Base-by-base conservation (phyloP, 441 rosid species). In the Metrosideros polymorpha region DNA sequence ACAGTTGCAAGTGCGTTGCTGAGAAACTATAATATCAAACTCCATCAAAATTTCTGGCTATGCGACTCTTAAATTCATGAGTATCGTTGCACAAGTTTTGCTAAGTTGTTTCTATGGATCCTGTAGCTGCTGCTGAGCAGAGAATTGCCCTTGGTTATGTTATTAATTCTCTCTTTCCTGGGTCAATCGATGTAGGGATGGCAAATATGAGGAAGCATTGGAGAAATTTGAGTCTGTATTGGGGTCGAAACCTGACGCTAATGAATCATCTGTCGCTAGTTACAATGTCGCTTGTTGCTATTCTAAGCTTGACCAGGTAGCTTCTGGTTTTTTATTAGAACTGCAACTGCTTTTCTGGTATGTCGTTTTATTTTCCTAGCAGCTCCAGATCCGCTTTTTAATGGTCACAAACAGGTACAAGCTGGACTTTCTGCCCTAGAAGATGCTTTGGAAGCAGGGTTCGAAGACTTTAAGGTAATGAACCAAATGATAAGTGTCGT, bases 281-380 rank as follows among this genome's bases (percentile, higher is more conserved):
- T 96, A 97, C 94, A 96, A 96, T 89, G 99, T 97, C 42, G 98
- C 99, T 45, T 97, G 98, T 89, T 96, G 99, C 85, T 97, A 95
- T 91, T 94, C 98, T 43, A 96, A 95, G 94, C 99, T 96, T 87
- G 92, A 95, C 90, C 98, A 93, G 97, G 99, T 95, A 90, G 32
- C 39, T 83, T 9, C 27, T 83, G n/a, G 1, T 49, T 83, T 32
- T n/a, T 25, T 83, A 15, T 22, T 17, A 19, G 9, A 22, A 53
- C 45, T 4, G 8, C n/a, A 19, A 66, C 43, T 35, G 47, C 79
- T 71, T 71, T 71, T 22, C 79, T 22, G 47, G 79, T 71, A 71
- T 42, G 43, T 71, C 1, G n/a, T 71, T 39, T 71, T 71, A 71
- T 19, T 71, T 66, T 71, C 47, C 7, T 71, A 35, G 45, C 79